Base-by-base conservation (phyloP, 805 yeast species). In the Yarrowia alimentaria region DNA sequence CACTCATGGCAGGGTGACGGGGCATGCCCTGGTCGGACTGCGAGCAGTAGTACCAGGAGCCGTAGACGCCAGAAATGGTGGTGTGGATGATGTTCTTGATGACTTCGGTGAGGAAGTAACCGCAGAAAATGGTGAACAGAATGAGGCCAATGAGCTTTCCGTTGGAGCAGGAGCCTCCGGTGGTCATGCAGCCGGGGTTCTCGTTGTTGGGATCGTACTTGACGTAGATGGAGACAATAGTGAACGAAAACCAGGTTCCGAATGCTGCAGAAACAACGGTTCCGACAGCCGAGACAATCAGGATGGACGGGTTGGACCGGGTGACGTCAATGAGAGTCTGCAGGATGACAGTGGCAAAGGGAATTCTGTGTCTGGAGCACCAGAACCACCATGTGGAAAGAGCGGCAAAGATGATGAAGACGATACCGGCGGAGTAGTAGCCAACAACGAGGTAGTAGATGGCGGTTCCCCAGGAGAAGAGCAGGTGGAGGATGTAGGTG, bases 21-120 rank as follows among this genome's bases (percentile, higher is more conserved):
- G 96, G 95, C 70, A 78, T 82, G 3, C 89, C 89, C 63, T 83
- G 83, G 62, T 82, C 88, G 10, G 88, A 78, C 51, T 73, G 73
- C 14, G 84, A 76, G 65, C 85, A 76, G 66, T 87, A 90, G 66
- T 86, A 89, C 96, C 97, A 90, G 7, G 91, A 78, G 8, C 96
- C 96, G 63, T 78, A 90, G 14, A 88, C 79, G 19, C 95, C 95
- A 18, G 91, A 75, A 38, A 87, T 80, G 1, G 89, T 78, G 17
- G 83, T 85, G 61, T 90, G 95, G 28, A 88, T 81, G 12, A 85
- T 74, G 60, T 85, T 88, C 67, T 81, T 80, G 53, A 86, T 71
- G 14, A 89, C 93, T 66, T 88, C 96, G 21, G 93, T 77, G 54
- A 88, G 78, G 64, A 79, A 84, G 63, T 78, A 89, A 14, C 95